Conservation (phyloP, 352 stramenopile species). For the Elongisporangium undulatum region DNA sequence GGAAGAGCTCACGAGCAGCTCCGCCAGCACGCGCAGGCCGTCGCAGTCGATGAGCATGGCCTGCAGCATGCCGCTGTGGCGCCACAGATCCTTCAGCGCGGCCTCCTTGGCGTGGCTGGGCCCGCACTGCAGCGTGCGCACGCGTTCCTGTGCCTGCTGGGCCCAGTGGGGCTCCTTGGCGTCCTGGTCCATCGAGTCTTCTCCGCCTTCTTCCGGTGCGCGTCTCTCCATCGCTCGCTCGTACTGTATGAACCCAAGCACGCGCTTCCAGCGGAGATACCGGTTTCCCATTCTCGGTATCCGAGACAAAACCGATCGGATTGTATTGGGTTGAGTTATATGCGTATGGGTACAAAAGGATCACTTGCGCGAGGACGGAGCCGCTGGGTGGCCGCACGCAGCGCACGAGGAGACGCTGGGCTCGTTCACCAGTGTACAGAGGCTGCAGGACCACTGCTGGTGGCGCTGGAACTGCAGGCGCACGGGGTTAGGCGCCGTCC, state of each 20-base stretch:
- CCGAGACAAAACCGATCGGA: neutral
- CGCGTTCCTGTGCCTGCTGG: neutral
- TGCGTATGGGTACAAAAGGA: neutral
- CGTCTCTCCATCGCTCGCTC: neutral
- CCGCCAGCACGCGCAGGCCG: neutral
- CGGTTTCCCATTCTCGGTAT: neutral
- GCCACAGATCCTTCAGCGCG: neutral
- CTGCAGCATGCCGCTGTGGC: neutral
- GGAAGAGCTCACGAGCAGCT: neutral
- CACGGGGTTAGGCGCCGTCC: slow-evolving; percentile 66
- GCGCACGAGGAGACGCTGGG: slow-evolving; percentile 26
- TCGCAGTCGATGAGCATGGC: neutral
- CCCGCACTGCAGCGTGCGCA: neutral
- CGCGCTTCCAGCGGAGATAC: neutral
- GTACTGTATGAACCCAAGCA: neutral
- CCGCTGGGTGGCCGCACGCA: slow-evolving; percentile 37
- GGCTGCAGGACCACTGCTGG: slow-evolving; percentile 58
- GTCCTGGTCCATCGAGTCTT: neutral
- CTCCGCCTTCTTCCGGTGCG: neutral
- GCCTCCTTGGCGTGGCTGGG: neutral
- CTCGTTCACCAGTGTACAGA: slow-evolving; percentile 74
- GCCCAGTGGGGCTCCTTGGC: neutral
- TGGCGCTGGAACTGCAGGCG: slow-evolving; percentile 58
- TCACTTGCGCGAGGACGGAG: neutral
- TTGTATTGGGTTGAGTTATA: neutral